phyloP scores from a whole-genome alignment of 2,329 filamentous ascomycete species.

The Trichoderma koningii region DNA sequence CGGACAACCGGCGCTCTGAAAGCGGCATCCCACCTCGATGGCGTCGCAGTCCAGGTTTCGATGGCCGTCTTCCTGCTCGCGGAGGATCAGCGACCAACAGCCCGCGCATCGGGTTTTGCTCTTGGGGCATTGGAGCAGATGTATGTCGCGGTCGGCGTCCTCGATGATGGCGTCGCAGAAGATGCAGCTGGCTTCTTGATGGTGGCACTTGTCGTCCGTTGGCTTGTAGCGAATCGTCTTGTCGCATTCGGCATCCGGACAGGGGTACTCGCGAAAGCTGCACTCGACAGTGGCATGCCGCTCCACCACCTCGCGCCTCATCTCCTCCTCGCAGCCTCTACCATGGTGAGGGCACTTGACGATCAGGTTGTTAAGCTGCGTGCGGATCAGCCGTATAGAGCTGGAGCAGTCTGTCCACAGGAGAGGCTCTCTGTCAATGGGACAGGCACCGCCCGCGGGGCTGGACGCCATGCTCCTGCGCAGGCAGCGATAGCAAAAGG shows the following conservation, averaged over 20 bases:
- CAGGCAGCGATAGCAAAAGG: constrained; percentile 64
- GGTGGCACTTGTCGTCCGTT: constrained; percentile 55
- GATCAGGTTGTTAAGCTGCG: constrained; percentile 61
- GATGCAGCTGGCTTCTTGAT: constrained; percentile 54
- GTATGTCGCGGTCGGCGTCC: constrained; percentile 45
- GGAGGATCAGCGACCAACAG: constrained; percentile 50
- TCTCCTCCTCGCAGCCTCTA: constrained; percentile 53
- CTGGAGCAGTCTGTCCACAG: constrained; percentile 46
- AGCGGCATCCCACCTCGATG: constrained; percentile 51
- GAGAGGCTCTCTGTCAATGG: constrained; percentile 57
- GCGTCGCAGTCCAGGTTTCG: constrained; percentile 53
- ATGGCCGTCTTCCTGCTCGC: constrained; percentile 52
- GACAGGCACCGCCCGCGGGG: constrained; percentile 51
- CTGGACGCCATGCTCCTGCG: constrained; percentile 46
- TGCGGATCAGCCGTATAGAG: constrained; percentile 53
- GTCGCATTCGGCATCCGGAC: constrained; percentile 55
- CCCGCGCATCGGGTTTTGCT: constrained; percentile 52
- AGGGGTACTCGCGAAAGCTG: constrained; percentile 57
- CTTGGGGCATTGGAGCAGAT: constrained; percentile 48
- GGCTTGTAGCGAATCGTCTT: constrained; percentile 56
- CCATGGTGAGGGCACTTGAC: constrained; percentile 60
- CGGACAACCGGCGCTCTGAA: constrained; percentile 43
- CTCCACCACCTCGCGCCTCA: constrained; percentile 57
- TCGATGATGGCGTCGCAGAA: constrained; percentile 56
- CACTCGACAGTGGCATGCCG: constrained; percentile 61